Evolutionary conservation across 306 rosid species (phyloP).

Genomic region (Cyamopsis tetragonoloba): DNA sequence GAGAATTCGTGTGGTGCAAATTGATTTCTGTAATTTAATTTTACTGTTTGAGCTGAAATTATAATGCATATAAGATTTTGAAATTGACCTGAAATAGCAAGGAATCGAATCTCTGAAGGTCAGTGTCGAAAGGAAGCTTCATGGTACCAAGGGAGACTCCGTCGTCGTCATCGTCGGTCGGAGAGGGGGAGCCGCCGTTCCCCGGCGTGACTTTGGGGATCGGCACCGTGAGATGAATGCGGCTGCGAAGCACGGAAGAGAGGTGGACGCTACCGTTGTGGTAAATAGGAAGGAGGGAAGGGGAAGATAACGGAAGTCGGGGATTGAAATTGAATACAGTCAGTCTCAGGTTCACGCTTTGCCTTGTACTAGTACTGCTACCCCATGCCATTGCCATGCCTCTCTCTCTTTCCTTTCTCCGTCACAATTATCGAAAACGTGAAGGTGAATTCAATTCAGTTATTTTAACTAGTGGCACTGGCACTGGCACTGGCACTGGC

Average conservation of each 20-base stretch:
- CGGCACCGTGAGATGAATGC: conserved; percentile 7
- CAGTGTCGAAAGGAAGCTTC: conserved; percentile 60
- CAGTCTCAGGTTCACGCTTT: conserved; percentile 8
- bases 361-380: conserved; percentile 33
- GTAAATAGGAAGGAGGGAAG: conserved; percentile 9
- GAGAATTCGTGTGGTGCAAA: no score
- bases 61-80: no score
- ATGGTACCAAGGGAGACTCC: conserved; percentile 84
- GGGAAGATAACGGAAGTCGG: conserved; percentile 17
- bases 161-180: conserved; percentile 42
- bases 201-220: conserved; percentile 42
- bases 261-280: background rate
- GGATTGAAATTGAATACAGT: conserved; percentile 27
- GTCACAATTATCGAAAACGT: background rate
- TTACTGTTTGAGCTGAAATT: no score
- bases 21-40: no score
- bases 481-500: no score
- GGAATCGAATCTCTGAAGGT: conserved; percentile 61
- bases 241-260: conserved; percentile 18
- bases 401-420: background rate
- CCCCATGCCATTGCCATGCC: conserved; percentile 41
- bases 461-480: background rate
- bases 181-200: conserved; percentile 25
- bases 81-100: conserved; percentile 80
- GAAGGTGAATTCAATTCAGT: no score